Percentiles rank a stretch among this genome's conserved stretches.
These are phyloP conservation scores for Cairneyella variabilis DNA, from an alignment of 495 filamentous ascomycete genomes.

Conservation along the genomic window DNA sequence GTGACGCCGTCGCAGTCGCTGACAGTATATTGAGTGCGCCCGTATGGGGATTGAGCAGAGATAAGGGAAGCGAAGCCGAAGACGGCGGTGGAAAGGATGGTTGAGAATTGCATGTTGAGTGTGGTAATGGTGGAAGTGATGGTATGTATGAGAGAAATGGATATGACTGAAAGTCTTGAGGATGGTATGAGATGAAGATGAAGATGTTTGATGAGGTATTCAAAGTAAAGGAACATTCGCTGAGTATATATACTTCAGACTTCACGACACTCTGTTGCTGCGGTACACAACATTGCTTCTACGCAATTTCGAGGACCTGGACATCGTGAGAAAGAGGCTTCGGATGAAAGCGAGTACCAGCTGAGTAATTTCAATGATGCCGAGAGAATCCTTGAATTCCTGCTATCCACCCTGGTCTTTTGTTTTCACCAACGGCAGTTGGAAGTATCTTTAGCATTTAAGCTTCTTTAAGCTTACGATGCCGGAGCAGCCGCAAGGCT, in stretches of 20 bases:
- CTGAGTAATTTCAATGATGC: not conserved
- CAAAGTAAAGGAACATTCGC: not conserved
- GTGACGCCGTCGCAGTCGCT: not conserved
- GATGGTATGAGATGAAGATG: not conserved
- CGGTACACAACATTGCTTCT: not conserved
- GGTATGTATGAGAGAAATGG: not conserved
- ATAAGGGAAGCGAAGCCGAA: not conserved
- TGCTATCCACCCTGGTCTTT: not conserved
- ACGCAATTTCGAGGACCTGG: not conserved
- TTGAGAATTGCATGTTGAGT: not conserved
- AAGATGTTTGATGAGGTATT: not conserved
- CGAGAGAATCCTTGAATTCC: too few relatives aligned
- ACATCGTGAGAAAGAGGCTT: not conserved
- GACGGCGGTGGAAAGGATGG: not conserved
- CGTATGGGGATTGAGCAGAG: not conserved
- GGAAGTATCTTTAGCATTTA: not conserved
- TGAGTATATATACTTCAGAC: not conserved
- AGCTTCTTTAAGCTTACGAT: not conserved
- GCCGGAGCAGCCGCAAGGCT: not conserved
- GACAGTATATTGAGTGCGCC: not conserved
- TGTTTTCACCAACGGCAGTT: too few relatives aligned
- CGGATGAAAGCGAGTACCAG: not conserved
- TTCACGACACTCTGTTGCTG: not conserved
- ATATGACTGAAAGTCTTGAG: not conserved
- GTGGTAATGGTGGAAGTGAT: not conserved